Evolutionary conservation across 169 alveolate genomes (phyloP).

Genomic region (Cryptosporidium ubiquitum): DNA sequence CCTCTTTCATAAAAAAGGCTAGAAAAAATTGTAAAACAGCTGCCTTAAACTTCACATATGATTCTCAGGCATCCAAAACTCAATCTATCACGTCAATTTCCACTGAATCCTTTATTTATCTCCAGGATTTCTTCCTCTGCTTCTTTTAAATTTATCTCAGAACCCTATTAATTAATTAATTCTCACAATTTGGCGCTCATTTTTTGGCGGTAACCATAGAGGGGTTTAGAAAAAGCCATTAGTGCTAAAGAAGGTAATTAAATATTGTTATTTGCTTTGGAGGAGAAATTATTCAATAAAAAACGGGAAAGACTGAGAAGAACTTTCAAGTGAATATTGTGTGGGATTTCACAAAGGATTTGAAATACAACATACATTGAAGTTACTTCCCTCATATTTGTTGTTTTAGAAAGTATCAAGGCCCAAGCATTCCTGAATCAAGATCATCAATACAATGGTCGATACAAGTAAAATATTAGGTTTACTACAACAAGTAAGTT

Average conservation of each 20-base stretch:
- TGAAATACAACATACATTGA: neutral
- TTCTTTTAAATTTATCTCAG: neutral
- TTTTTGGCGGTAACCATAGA: neutral
- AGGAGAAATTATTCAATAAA: neutral
- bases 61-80: neutral
- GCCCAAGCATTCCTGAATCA: neutral
- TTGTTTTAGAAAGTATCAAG: neutral
- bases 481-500: constrained; percentile 59
- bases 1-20: neutral
- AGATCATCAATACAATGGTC: neutral
- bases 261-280: neutral
- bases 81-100: neutral
- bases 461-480: constrained; percentile 31
- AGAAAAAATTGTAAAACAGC: neutral
- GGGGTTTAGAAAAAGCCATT: neutral
- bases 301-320: neutral
- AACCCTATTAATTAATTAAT: neutral
- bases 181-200: neutral
- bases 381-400: neutral
- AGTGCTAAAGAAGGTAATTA: neutral
- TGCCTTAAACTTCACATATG: neutral
- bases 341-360: neutral
- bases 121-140: neutral
- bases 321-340: neutral
- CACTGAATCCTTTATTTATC: neutral